Percentiles rank a stretch among this genome's conserved stretches.
These are phyloP conservation scores for Lentinula edodes DNA, from an alignment of 768 basidiomycete species.

Conservation along the genomic window DNA sequence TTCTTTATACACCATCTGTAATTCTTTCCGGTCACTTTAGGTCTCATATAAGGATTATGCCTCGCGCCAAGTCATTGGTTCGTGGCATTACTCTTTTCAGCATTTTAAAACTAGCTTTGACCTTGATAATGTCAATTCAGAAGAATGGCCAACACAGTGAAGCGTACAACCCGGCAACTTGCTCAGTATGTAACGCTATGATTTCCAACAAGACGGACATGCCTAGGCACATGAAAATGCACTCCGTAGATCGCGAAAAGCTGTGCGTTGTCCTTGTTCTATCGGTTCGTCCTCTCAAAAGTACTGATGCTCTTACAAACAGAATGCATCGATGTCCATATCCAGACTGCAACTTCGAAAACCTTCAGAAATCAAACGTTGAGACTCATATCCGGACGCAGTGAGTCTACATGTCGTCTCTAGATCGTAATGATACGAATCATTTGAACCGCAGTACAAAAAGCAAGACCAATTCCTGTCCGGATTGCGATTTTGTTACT, in stretches of 20 bases:
- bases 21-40: neutral
- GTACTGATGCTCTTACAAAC: neutral
- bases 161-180: conserved; percentile 7
- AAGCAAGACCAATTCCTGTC: conserved; percentile 12
- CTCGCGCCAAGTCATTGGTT: conserved; percentile 1
- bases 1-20: neutral
- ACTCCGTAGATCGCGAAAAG: conserved; percentile 12
- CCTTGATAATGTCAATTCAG: neutral
- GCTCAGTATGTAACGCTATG: conserved; percentile 1
- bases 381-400: conserved; percentile 18
- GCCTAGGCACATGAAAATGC: conserved; percentile 15
- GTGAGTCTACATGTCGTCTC: conserved; percentile 12
- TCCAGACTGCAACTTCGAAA: conserved; percentile 11
- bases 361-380: conserved; percentile 20
- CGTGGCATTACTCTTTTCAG: neutral
- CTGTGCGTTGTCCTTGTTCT: conserved; percentile 13
- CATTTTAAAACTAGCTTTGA: conserved; percentile 3
- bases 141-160: conserved; percentile 2
- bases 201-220: conserved; percentile 19
- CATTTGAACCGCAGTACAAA: conserved; percentile 8
- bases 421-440: neutral
- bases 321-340: conserved; percentile 18
- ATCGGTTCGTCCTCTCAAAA: neutral
- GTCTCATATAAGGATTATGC: neutral
- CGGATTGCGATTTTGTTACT: conserved; percentile 11